Percentiles rank a stretch among this genome's conserved stretches.
Evolutionary conservation across 2,329 filamentous ascomycete genomes (phyloP).

Genomic region (Polytolypa hystricis): DNA sequence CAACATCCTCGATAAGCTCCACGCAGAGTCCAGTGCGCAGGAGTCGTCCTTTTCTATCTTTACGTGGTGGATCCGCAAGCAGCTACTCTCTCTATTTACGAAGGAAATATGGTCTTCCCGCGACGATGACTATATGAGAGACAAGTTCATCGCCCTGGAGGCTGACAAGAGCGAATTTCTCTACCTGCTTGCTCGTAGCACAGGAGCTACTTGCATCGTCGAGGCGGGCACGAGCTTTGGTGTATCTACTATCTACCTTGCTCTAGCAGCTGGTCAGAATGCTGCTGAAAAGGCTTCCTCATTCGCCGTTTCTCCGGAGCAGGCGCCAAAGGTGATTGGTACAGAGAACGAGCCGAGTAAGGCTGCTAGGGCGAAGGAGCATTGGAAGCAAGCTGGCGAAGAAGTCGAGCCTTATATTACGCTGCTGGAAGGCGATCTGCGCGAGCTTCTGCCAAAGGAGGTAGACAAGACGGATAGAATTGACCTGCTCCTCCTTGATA

Average conservation of each 20-base stretch:
- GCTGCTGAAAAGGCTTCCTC: slow-evolving; percentile 13
- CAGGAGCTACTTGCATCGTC: slow-evolving; percentile 41
- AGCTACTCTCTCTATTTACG: slow-evolving; percentile 10
- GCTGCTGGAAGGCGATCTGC: slow-evolving; percentile 46
- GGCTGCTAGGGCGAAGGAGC: slow-evolving; percentile 38
- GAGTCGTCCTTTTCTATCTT: slow-evolving; percentile 19
- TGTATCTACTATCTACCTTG: slow-evolving; percentile 52
- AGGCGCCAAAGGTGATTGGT: slow-evolving; percentile 41
- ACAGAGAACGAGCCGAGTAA: slow-evolving; percentile 50
- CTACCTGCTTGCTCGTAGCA: slow-evolving; percentile 43
- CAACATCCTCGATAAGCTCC: slow-evolving; percentile 21
- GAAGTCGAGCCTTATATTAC: slow-evolving; percentile 43
- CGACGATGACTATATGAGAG: slow-evolving; percentile 34
- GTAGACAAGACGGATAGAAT: slow-evolving; percentile 31
- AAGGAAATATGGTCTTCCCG: slow-evolving; percentile 8
- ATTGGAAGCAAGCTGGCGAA: slow-evolving; percentile 44
- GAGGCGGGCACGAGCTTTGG: slow-evolving; percentile 54
- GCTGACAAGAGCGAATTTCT: slow-evolving; percentile 47
- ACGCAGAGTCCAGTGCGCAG: slow-evolving; percentile 22
- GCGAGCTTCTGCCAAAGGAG: slow-evolving; percentile 43
- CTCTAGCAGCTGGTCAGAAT: slow-evolving; percentile 45
- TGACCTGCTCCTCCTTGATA: slow-evolving; percentile 51
- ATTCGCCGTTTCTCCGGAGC: slow-evolving; percentile 11
- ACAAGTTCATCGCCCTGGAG: slow-evolving; percentile 51
- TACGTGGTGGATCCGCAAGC: slow-evolving; percentile 13